Conservation (phyloP, 2,329 filamentous ascomycete species). For the Lachnellula suecica region DNA sequence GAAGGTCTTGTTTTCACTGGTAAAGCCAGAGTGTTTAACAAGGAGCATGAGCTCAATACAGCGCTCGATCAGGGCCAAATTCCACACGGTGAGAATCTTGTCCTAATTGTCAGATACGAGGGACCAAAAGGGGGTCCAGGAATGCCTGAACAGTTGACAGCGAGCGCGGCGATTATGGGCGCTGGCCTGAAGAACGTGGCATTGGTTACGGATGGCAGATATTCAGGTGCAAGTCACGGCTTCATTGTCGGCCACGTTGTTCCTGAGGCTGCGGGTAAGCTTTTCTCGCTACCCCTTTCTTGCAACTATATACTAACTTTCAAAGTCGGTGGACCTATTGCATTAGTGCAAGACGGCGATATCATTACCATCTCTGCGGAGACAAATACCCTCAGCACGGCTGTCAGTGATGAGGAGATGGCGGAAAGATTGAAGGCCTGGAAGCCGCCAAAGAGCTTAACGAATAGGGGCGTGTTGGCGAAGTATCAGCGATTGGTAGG, state of each 20-base stretch:
- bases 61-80: constrained; percentile 71
- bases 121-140: constrained; percentile 91
- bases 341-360: constrained; percentile 78
- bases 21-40: constrained; percentile 80
- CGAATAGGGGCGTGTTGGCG: constrained; percentile 80
- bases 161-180: constrained; percentile 88
- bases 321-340: constrained; percentile 80
- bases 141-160: constrained; percentile 93
- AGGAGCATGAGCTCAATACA: constrained; percentile 74
- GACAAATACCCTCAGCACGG: constrained; percentile 69
- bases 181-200: constrained; percentile 85
- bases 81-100: constrained; percentile 75
- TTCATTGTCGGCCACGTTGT: constrained; percentile 94
- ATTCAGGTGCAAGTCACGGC: constrained; percentile 83
- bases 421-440: constrained; percentile 61
- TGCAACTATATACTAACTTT: constrained; percentile 5
- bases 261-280: constrained; percentile 70
- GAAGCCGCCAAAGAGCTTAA: constrained; percentile 68
- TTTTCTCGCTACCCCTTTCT: not conserved
- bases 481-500: constrained; percentile 89
- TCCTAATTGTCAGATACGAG: constrained; percentile 89
- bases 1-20: constrained; percentile 83
- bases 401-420: constrained; percentile 67
- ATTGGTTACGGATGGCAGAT: constrained; percentile 88
- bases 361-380: constrained; percentile 83